Percentiles rank a stretch among this genome's conserved stretches.
Conservation (phyloP, 768 basidiomycete genomes). For the Nidularia pulvinata region DNA sequence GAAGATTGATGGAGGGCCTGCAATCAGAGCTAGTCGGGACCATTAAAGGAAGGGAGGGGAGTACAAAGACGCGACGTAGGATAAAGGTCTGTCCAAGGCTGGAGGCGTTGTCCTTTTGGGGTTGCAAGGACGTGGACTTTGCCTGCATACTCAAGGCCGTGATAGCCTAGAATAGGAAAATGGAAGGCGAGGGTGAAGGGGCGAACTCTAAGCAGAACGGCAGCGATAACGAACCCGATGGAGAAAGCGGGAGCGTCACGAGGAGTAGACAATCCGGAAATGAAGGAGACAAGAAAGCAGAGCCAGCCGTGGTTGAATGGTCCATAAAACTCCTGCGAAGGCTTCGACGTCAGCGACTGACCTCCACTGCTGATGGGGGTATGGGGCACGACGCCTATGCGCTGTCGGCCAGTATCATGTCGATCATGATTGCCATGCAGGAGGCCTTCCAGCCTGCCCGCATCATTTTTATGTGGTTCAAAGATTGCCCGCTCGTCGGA, state of each 20-base stretch:
- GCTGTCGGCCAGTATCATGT: conserved; percentile 19
- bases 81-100: conserved; percentile 51
- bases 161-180: conserved; percentile 30
- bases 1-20: conserved; percentile 36
- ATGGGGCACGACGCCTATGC: background rate
- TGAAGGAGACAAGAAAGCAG: conserved; percentile 8
- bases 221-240: conserved; percentile 2
- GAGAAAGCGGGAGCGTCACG: conserved; percentile 8
- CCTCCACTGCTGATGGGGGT: too few species aligned
- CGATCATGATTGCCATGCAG: conserved; percentile 31
- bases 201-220: background rate
- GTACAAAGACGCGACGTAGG: conserved; percentile 16
- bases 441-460: conserved; percentile 29
- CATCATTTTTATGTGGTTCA: conserved; percentile 41
- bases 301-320: conserved; percentile 13
- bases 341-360: conserved; percentile 15
- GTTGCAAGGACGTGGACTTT: conserved; percentile 42
- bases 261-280: conserved; percentile 3
- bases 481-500: conserved; percentile 34
- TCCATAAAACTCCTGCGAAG: conserved; percentile 36
- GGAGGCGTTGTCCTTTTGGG: conserved; percentile 51
- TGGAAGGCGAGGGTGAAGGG: conserved; percentile 6
- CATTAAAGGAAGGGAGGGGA: conserved; percentile 7
- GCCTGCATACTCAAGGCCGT: conserved; percentile 32
- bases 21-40: conserved; percentile 29